These are phyloP conservation scores for Claviceps spartinae DNA, from an alignment of 2,329 filamentous ascomycete species.

Conservation along the genomic window DNA sequence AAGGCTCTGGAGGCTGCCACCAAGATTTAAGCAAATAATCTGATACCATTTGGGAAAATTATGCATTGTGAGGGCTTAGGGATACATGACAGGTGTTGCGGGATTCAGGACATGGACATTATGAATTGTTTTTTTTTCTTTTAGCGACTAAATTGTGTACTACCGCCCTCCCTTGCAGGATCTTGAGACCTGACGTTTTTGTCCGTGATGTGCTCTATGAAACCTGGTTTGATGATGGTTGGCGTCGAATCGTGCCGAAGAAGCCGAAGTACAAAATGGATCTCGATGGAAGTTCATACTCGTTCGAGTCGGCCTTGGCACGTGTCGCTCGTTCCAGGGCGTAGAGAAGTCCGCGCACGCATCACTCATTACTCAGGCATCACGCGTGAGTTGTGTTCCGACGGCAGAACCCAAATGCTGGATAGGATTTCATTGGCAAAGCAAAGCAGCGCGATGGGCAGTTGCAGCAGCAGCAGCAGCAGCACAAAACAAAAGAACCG, in stretches of 20 bases:
- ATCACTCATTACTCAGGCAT: too few species aligned
- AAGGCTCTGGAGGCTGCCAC: conserved; percentile 90
- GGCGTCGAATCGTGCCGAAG: neutral
- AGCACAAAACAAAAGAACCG: too few species aligned
- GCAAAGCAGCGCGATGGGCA: too few species aligned
- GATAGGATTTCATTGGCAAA: too few species aligned
- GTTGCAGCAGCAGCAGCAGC: too few species aligned
- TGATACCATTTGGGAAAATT: conserved; percentile 20
- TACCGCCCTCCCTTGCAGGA: conserved; percentile 7
- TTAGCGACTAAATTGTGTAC: conserved; percentile 17
- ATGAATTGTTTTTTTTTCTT: conserved; percentile 21
- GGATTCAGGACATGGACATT: conserved; percentile 28
- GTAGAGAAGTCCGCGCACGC: too few species aligned
- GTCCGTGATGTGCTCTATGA: neutral
- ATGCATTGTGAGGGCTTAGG: conserved; percentile 24
- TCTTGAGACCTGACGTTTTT: neutral
- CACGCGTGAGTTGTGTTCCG: too few species aligned
- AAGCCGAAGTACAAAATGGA: too few species aligned
- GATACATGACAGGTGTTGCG: conserved; percentile 24
- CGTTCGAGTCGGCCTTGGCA: too few species aligned
- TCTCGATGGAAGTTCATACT: too few species aligned
- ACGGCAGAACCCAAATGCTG: too few species aligned
- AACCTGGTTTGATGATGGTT: neutral
- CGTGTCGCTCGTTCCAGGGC: too few species aligned
- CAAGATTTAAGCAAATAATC: conserved; percentile 66